These are phyloP conservation scores for Neofusicoccum kwambonambiense DNA, from an alignment of 2,329 filamentous ascomycete species.

Conservation along the genomic window DNA sequence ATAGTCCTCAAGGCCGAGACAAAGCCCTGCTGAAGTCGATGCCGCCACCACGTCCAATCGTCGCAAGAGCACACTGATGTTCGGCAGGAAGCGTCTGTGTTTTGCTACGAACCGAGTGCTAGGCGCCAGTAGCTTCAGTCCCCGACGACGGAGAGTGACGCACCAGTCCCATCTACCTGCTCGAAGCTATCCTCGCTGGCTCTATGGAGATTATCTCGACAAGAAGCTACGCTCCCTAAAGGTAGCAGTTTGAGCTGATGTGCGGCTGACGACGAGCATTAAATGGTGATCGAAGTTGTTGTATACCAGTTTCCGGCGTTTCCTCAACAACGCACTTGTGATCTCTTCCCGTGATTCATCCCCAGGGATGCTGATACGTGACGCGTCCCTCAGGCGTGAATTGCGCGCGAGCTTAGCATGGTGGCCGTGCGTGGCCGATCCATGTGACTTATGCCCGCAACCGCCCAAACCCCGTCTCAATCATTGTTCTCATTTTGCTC, in stretches of 20 bases:
- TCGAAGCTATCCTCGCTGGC: slow-evolving; percentile 49
- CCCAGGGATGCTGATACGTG: slow-evolving; percentile 1
- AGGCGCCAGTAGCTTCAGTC: slow-evolving; percentile 13
- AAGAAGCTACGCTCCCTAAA: slow-evolving; percentile 60
- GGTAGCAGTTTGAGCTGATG: slow-evolving; percentile 38
- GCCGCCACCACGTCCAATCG: slow-evolving; percentile 18
- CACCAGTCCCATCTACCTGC: slow-evolving; percentile 25
- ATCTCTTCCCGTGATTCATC: slow-evolving; percentile 11
- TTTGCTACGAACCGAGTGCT: slow-evolving; percentile 73
- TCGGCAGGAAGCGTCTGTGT: slow-evolving; percentile 46
- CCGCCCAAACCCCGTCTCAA: background rate
- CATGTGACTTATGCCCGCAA: slow-evolving; percentile 5
- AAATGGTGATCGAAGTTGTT: slow-evolving; percentile 18
- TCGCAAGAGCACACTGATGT: slow-evolving; percentile 35
- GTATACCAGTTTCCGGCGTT: slow-evolving; percentile 17
- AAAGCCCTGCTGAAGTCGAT: background rate
- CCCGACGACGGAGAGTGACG: slow-evolving; percentile 7
- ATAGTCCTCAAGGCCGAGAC: background rate
- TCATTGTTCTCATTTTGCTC: background rate
- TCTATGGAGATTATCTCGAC: slow-evolving; percentile 70
- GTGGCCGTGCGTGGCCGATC: background rate
- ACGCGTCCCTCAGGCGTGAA: background rate
- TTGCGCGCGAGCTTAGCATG: slow-evolving; percentile 2
- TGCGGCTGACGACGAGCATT: slow-evolving; percentile 16
- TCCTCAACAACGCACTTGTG: slow-evolving; percentile 3